Conservation (phyloP, 768 basidiomycete species). For the Kwoniella dendrophila region DNA sequence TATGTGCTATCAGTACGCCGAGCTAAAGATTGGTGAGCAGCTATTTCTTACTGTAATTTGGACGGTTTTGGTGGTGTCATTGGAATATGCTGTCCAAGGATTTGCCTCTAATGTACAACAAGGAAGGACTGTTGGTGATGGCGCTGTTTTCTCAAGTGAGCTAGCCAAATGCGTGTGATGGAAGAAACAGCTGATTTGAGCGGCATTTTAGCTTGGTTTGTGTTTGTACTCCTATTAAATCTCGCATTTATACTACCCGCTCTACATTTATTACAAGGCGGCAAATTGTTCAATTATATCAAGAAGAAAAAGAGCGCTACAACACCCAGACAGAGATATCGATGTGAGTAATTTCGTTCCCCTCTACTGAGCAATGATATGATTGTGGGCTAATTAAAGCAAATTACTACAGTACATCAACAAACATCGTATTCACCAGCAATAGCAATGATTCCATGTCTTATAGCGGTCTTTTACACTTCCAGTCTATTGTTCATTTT, state of each 20-base stretch:
- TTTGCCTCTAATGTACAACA: conserved; percentile 59
- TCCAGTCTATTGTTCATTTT: conserved; percentile 74
- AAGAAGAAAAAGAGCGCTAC: conserved; percentile 65
- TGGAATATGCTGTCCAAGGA: conserved; percentile 69
- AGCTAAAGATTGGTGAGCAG: conserved; percentile 56
- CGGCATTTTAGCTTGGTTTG: conserved; percentile 36
- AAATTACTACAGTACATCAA: conserved; percentile 63
- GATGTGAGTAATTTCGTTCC: conserved; percentile 61
- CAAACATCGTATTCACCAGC: conserved; percentile 72
- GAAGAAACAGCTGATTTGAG: not conserved
- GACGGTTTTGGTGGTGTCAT: conserved; percentile 68
- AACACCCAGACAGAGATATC: conserved; percentile 76
- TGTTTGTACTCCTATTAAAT: conserved; percentile 60
- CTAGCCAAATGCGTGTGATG: conserved; percentile 61
- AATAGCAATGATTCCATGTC: conserved; percentile 67
- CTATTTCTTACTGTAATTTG: conserved; percentile 64
- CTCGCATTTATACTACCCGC: conserved; percentile 72
- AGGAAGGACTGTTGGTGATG: conserved; percentile 63
- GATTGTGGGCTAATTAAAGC: not conserved
- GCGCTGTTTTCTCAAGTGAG: conserved; percentile 70
- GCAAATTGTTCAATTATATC: conserved; percentile 65
- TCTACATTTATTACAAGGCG: conserved; percentile 71
- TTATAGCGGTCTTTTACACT: conserved; percentile 71
- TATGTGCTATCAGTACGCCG: no score
- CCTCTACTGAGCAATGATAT: not conserved